These are phyloP conservation scores for Penicillium antarcticum DNA, from an alignment of 495 filamentous ascomycete species.

Conservation along the genomic window DNA sequence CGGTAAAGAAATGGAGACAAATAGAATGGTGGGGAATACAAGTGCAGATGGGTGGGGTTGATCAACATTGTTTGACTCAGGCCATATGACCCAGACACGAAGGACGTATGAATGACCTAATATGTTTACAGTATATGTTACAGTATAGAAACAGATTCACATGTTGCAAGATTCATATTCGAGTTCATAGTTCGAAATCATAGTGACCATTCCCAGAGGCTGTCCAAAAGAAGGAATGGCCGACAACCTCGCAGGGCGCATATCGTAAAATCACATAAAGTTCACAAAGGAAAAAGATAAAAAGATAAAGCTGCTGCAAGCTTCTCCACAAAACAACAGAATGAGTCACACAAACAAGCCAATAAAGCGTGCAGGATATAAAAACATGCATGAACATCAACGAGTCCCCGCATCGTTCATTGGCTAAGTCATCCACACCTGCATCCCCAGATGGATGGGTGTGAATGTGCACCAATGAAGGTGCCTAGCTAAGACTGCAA, in stretches of 20 bases:
- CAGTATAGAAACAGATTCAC: too few species aligned
- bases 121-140: too few species aligned
- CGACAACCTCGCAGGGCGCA: constrained; percentile 2
- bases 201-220: too few species aligned
- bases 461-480: constrained; percentile 11
- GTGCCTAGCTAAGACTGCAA: constrained; percentile 4
- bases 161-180: too few species aligned
- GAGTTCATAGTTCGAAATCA: too few species aligned
- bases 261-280: not conserved
- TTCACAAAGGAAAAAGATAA: not conserved
- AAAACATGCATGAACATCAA: constrained; percentile 12
- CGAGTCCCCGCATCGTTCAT: constrained; percentile 10
- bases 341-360: constrained; percentile 18
- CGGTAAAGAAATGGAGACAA: too few species aligned
- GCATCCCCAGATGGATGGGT: not conserved
- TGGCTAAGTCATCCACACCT: constrained; percentile 9
- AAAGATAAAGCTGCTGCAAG: constrained; percentile 1
- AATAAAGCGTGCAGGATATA: constrained; percentile 11
- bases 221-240: not conserved
- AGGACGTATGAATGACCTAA: too few species aligned
- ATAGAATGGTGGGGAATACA: too few species aligned
- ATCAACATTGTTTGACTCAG: too few species aligned
- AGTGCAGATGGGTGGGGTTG: too few species aligned
- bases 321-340: constrained; percentile 8
- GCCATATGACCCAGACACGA: too few species aligned